Evolutionary conservation across 1,139 yeast species (phyloP).

Genomic region (Lizanozyma gosingica): DNA sequence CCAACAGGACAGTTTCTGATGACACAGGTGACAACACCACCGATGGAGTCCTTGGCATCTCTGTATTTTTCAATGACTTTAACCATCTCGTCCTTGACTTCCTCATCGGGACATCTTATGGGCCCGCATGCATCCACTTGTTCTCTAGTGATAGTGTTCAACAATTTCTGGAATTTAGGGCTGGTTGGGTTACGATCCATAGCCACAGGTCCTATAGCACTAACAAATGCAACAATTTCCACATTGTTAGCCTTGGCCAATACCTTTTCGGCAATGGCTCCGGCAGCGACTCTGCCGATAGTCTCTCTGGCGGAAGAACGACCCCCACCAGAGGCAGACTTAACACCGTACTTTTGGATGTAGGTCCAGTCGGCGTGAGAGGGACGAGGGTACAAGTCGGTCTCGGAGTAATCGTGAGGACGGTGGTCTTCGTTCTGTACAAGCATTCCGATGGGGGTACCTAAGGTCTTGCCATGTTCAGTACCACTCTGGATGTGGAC

Average conservation of each 20-base stretch:
- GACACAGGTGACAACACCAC: conserved; percentile 97
- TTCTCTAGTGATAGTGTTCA: conserved; percentile 77
- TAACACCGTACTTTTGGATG: conserved; percentile 79
- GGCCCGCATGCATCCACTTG: conserved; percentile 84
- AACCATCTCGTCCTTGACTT: conserved; percentile 70
- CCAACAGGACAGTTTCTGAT: conserved; percentile 90
- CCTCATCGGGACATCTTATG: conserved; percentile 83
- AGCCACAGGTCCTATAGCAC: conserved; percentile 74
- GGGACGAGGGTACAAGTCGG: conserved; percentile 93
- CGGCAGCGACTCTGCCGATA: conserved; percentile 97
- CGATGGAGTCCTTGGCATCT: conserved; percentile 86
- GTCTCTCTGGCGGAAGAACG: conserved; percentile 97
- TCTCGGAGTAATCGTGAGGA: conserved; percentile 91
- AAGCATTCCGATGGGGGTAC: conserved; percentile 93
- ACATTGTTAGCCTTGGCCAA: conserved; percentile 68
- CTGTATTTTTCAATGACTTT: conserved; percentile 80
- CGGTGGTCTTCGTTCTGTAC: conserved; percentile 93
- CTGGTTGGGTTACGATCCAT: conserved; percentile 68
- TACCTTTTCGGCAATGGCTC: conserved; percentile 94
- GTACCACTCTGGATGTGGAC: conserved; percentile 94
- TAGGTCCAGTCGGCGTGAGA: conserved; percentile 97
- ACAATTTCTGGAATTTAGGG: conserved; percentile 52
- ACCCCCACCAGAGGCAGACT: conserved; percentile 96
- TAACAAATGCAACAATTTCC: conserved; percentile 94
- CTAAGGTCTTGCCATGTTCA: conserved; percentile 82